These are phyloP conservation scores for Euptelea pleiosperma DNA, from an alignment of 164 flowering plant species.

Conservation along the genomic window DNA sequence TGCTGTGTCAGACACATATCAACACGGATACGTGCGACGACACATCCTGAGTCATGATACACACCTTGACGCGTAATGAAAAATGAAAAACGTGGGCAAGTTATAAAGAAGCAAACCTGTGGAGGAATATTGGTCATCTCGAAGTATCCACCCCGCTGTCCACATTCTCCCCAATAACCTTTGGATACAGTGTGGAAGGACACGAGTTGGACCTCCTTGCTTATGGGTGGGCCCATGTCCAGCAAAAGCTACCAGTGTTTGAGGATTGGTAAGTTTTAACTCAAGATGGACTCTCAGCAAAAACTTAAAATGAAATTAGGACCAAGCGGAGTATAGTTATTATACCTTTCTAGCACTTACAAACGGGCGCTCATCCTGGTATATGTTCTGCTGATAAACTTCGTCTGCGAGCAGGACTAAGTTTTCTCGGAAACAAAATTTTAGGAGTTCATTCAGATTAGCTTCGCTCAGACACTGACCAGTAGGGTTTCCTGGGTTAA, in stretches of 20 bases:
- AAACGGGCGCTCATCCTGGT: conserved; percentile 95
- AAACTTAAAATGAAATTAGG: not conserved
- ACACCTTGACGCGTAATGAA: too few relatives aligned
- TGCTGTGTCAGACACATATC: too few relatives aligned
- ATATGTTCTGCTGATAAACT: conserved; percentile 95
- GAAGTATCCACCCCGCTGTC: conserved; percentile 96
- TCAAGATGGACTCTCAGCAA: not conserved
- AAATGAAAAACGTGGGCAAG: not conserved
- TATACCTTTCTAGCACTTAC: conserved; percentile 85
- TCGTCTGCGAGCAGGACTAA: conserved; percentile 90
- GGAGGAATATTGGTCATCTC: conserved; percentile 98
- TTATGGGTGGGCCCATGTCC: conserved; percentile 89
- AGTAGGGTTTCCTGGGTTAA: conserved; percentile 98
- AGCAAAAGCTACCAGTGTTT: conserved; percentile 53
- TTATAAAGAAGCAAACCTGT: conserved; percentile 40
- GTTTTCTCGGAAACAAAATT: conserved; percentile 67
- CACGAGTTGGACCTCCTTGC: conserved; percentile 86
- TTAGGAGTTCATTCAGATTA: conserved; percentile 66
- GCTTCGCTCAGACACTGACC: conserved; percentile 94
- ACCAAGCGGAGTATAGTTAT: not conserved
- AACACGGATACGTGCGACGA: too few relatives aligned
- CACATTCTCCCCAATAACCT: conserved; percentile 98
- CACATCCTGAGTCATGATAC: too few relatives aligned
- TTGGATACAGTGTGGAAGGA: conserved; percentile 97
- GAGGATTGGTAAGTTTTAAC: not conserved